Base-by-base conservation (phyloP, 148 eudicot genomes). In the Nyssa sinensis region DNA sequence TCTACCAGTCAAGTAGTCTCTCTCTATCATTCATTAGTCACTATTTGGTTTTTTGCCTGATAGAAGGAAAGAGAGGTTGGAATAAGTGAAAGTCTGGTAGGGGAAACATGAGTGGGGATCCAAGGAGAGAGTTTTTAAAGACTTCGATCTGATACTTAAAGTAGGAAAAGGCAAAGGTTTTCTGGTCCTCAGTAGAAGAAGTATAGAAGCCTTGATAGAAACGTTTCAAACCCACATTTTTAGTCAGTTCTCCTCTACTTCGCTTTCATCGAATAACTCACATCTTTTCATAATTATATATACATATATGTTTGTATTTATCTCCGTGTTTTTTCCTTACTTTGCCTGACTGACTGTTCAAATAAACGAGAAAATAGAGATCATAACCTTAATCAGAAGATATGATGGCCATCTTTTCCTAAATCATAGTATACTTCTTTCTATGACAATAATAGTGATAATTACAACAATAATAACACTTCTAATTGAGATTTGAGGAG, bases 131-230 rank as follows among this genome's bases (percentile, higher is more conserved):
- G 80, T 25, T 49, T n/a, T 77, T 30, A 23, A 79, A 59, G 75
- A 35, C 64, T 51, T 55, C 12, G 74, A 76, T 70, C 70, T 78
- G 78, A 75, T 83, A 74, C 85, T 81, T 76, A 73, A 86, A 81
- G 81, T 71, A 73, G 89, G n/a, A n/a, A 83, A 86, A 83, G 85
- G 85, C 80, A 80, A 79, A 84, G 76, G 85, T n/a, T n/a, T n/a
- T n/a, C n/a, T n/a, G n/a, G n/a, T n/a, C n/a, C n/a, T n/a, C n/a
- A n/a, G n/a, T n/a, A n/a, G n/a, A n/a, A n/a, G n/a, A n/a, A n/a
- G n/a, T n/a, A n/a, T n/a, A n/a, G n/a, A n/a, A n/a, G n/a, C n/a
- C 53, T 70, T 81, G 89, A 84, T 79, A 69, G 89, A 67, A 86
- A 84, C 89, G 80, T 86, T 71, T 81, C 83, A 65, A 79, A 55